phyloP scores from a whole-genome alignment of 164 flowering plant genomes.

The Stephania japonica region DNA sequence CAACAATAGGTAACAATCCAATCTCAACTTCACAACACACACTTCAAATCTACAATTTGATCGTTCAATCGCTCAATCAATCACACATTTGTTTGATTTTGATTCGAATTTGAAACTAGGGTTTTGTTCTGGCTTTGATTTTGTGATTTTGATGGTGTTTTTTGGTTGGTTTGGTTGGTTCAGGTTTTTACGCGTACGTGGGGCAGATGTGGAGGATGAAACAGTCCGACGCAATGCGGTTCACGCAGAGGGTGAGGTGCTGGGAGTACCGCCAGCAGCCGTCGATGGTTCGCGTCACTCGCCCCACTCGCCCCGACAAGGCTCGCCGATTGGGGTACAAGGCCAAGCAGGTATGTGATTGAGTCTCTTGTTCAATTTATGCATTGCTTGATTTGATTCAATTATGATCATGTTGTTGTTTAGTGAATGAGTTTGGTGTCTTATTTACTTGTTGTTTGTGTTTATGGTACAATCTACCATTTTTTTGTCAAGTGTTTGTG shows the following conservation, averaged over 20 bases:
- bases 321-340: conserved; percentile 47
- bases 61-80: not conserved
- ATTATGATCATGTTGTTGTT: not conserved
- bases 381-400: not conserved
- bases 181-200: conserved; percentile 72
- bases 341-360: conserved; percentile 41
- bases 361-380: not conserved
- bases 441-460: no score
- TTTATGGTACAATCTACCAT: no score
- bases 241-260: conserved; percentile 69
- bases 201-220: conserved; percentile 85
- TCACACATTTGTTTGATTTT: not conserved
- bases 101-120: not conserved
- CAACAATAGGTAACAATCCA: conserved; percentile 11
- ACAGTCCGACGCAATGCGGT: conserved; percentile 84
- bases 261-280: conserved; percentile 70
- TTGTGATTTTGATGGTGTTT: not conserved
- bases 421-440: no score
- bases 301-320: conserved; percentile 44
- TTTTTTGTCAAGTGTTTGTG: no score
- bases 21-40: not conserved
- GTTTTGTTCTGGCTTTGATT: not conserved
- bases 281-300: conserved; percentile 40
- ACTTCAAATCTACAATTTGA: not conserved
- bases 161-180: conserved; percentile 6